Evolutionary conservation across 768 basidiomycete species (phyloP), one percentile per base, ranked within the genome.

Genomic region (Boletus bicolor): DNA sequence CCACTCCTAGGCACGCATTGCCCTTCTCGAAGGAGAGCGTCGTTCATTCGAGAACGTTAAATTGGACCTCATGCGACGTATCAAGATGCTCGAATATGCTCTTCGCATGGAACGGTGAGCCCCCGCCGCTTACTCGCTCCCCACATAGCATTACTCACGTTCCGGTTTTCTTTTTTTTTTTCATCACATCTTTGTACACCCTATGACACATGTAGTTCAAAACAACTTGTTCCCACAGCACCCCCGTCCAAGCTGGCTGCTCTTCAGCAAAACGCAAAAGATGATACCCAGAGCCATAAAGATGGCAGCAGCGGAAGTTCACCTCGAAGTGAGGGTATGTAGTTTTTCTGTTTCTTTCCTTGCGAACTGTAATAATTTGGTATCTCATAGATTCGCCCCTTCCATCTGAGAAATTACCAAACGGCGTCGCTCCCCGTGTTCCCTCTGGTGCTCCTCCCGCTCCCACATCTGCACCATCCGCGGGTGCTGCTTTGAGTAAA

Each of bases 21-120:
- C 97, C 21, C 82, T 98, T 44, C 82, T 99, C 53, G 97, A 99
- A 71, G 97, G 97, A 52, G 95, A 98, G 71, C 86, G 94, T 55
- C 84, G 96, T 60, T 97, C 94, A 0, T 96, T 95, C 64, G 97
- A 99, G 74, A 98, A 98, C 71, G 85, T 96, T 59, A 93, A 97
- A 74, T 82, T 94, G 59, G 97, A 98, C 75, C 80, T 98, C 35
- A 87, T 95, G 82, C 85, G 95, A 58, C 85, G 97, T 56, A 97
- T 98, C 63, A 97, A 97, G 83, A 97, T 99, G 96, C 84, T 99
- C 49, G 97, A 99, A 75, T 98, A 93, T 73, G 97, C 96, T 39
- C 78, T 99, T 46, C 86, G 93, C 45, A 86, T 95, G 78, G 97
- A 99, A 76, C 86, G 97, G 95, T 97, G 59, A 66, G 83, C 78